Base-by-base conservation (phyloP, 1,139 yeast species). In the Suhomyces atakaporum region DNA sequence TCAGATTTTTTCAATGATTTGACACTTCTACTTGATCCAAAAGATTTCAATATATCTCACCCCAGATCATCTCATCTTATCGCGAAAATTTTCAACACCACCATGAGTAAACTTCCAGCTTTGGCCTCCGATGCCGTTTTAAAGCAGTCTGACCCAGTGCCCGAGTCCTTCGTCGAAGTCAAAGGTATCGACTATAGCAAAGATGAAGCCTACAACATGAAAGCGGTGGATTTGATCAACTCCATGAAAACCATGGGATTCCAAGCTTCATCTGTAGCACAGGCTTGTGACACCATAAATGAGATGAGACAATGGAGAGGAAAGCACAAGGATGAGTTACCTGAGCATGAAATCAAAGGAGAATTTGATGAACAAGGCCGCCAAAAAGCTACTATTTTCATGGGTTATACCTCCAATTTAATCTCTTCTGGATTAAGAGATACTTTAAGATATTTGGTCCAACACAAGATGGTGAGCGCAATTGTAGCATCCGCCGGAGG, bases 401-500 rank as follows among this genome's bases (percentile, higher is more conserved):
- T 92, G 75, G 99, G 99, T 16, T 94, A 84, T 66, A 92, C 99
- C 28, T 89, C 97, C n/a, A 92, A 92, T 62, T 77, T 92, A 68
- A 92, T 92, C 53, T 85, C 96, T 25, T 86, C 96, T 9, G 99
- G 99, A 25, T 68, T 90, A 46, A 79, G 99, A 64, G 96, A 90
- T 50, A 87, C 96, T 27, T 70, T 92, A 50, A 77, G 95, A 56
- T 92, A 73, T 59, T 73, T 94, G 50, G 97, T 88, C 25, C 95
- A 92, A 62, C 83, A 94, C 67, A 89, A 89, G 62, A 86, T 85
- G 80, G 96, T 92, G 31, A 84, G 90, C 51, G 97, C 95, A 13
- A 79, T 92, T 53, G 98, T 94, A 33, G 85, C 98, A 8, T 77
- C 90, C 44, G 98, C 97, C 15, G 99, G 99, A 47, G 99, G 98